Percentiles rank a stretch among this genome's conserved stretches.
These are phyloP conservation scores for Backusella westeae DNA, from an alignment of 192 early-diverging fungal genomes.

Conservation along the genomic window DNA sequence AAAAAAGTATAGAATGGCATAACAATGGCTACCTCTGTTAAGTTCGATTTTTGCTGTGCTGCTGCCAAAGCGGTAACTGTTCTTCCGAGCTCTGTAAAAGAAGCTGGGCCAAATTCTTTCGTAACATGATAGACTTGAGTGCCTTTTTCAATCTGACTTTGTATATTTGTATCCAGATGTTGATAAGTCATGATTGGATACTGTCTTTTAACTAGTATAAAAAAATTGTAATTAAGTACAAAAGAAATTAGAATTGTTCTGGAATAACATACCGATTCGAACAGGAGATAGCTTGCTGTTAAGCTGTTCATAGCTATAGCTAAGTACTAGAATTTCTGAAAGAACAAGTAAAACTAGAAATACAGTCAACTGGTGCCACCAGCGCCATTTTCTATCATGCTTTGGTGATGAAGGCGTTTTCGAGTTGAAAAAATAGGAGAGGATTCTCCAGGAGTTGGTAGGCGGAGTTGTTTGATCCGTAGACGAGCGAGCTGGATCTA, in stretches of 20 bases:
- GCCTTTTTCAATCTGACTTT: constrained; percentile 30
- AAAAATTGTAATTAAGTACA: not conserved
- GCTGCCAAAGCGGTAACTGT: constrained; percentile 48
- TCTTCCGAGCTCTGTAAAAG: constrained; percentile 49
- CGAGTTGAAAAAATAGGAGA: not conserved
- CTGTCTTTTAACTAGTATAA: constrained; percentile 40
- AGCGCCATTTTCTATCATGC: constrained; percentile 29
- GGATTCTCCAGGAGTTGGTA: not conserved
- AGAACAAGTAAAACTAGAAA: constrained; percentile 11
- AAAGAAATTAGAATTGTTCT: constrained; percentile 2
- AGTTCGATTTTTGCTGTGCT: constrained; percentile 40
- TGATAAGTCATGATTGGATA: constrained; percentile 47
- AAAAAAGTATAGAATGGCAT: constrained; percentile 56
- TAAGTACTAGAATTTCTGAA: constrained; percentile 11
- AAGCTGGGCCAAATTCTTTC: constrained; percentile 53
- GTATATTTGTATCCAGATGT: constrained; percentile 36
- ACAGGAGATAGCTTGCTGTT: constrained; percentile 18
- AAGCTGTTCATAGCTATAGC: constrained; percentile 16
- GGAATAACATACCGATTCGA: constrained; percentile 25
- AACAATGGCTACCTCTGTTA: constrained; percentile 46
- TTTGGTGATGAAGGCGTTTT: not conserved
- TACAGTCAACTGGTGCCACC: constrained; percentile 28
- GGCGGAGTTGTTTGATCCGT: not conserved
- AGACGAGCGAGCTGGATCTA: not conserved
- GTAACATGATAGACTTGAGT: constrained; percentile 57